Evolutionary conservation across 306 rosid genomes (phyloP).

Genomic region (Luffa acutangula): DNA sequence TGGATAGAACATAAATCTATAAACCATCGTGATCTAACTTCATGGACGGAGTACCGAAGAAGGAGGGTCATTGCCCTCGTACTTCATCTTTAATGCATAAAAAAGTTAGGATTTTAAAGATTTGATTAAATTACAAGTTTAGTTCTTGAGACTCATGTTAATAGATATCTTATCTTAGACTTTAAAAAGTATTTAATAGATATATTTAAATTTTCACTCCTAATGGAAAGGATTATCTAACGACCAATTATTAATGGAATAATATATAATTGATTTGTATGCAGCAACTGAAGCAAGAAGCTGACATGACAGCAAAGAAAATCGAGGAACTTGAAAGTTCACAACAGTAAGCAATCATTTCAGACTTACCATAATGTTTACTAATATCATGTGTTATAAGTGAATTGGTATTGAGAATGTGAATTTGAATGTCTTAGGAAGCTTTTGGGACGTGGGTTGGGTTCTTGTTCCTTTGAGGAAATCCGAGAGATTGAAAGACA

Average conservation of each 20-base stretch:
- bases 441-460: slow-evolving; percentile 38
- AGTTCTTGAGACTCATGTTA: too few species aligned
- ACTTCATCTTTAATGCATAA: too few species aligned
- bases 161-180: too few species aligned
- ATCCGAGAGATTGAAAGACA: slow-evolving; percentile 28
- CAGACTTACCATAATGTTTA: not conserved
- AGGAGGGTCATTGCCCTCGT: too few species aligned
- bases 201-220: too few species aligned
- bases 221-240: too few species aligned
- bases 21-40: too few species aligned
- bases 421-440: slow-evolving; percentile 28
- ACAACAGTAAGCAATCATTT: slow-evolving; percentile 25
- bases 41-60: too few species aligned
- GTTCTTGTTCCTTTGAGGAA: slow-evolving; percentile 38
- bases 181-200: too few species aligned
- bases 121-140: too few species aligned
- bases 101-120: too few species aligned
- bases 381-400: not conserved
- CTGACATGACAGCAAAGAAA: slow-evolving; percentile 28
- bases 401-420: not conserved
- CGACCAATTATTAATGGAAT: not conserved
- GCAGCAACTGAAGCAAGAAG: slow-evolving; percentile 49
- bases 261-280: not conserved
- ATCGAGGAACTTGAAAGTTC: slow-evolving; percentile 43
- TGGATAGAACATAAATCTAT: not conserved